phyloP scores from a whole-genome alignment of 371 early-diverging fungal genomes.

The Capniomyces stellatus region DNA sequence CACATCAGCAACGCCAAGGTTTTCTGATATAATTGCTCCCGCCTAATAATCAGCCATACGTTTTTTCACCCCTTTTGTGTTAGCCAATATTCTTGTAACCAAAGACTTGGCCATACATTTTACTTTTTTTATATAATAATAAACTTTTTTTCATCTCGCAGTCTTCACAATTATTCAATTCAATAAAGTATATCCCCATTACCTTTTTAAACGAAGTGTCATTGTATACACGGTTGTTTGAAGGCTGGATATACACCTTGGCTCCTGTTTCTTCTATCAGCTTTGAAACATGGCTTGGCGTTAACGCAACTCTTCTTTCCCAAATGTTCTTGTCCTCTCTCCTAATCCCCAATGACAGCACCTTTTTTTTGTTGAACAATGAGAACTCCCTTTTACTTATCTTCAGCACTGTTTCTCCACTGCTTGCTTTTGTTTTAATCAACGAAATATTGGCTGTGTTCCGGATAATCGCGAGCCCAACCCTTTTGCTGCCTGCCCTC shows the following conservation, averaged over 20 bases:
- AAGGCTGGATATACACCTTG: slow-evolving; percentile 74
- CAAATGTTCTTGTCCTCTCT: slow-evolving; percentile 91
- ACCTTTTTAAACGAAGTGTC: slow-evolving; percentile 63
- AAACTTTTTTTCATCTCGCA: no score
- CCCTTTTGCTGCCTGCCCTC: no score
- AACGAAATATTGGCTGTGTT: no score
- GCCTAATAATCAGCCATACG: no score
- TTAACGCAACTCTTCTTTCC: slow-evolving; percentile 82
- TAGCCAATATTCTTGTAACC: no score
- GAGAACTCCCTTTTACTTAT: background rate
- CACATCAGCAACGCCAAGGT: slow-evolving; percentile 70
- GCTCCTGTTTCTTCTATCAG: slow-evolving; percentile 67
- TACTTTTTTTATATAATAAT: no score
- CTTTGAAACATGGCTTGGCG: slow-evolving; percentile 53
- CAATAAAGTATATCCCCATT: background rate
- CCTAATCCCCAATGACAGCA: slow-evolving; percentile 50
- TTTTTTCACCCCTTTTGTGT: no score
- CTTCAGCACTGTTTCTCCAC: no score
- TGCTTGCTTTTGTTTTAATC: no score
- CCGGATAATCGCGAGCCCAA: no score
- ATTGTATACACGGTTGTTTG: slow-evolving; percentile 72
- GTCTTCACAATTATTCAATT: no score
- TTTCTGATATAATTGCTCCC: slow-evolving; percentile 75
- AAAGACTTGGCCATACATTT: no score
- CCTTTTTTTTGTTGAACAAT: background rate